These are phyloP conservation scores for Thelephora terrestris DNA, from an alignment of 1,284 basidiomycete species.

Conservation along the genomic window DNA sequence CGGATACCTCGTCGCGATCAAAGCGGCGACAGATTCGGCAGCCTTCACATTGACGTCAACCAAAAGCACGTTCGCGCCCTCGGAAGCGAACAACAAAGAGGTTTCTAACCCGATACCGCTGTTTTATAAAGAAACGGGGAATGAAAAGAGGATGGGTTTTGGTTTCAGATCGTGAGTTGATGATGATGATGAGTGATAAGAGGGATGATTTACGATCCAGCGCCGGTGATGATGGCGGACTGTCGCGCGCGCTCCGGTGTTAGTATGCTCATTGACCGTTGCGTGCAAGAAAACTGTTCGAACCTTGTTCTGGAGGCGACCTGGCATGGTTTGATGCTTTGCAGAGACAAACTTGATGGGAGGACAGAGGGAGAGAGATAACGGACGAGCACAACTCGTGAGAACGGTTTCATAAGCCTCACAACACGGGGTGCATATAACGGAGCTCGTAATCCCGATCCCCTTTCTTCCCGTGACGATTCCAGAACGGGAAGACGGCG, in stretches of 20 bases:
- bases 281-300: background rate
- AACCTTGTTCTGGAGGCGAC: conserved; percentile 64
- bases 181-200: conserved; percentile 1
- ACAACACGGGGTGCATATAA: too few species aligned
- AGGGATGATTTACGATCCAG: conserved; percentile 60
- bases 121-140: conserved; percentile 1
- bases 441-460: too few species aligned
- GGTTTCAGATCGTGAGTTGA: background rate
- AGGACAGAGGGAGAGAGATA: too few species aligned
- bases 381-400: too few species aligned
- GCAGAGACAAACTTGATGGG: too few species aligned
- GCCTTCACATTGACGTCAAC: conserved; percentile 79
- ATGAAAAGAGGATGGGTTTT: background rate
- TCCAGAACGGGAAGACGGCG: too few species aligned
- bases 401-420: too few species aligned
- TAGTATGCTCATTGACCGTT: conserved; percentile 7
- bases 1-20: conserved; percentile 60
- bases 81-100: conserved; percentile 83
- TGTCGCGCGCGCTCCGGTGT: conserved; percentile 25
- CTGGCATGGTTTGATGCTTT: conserved; percentile 52
- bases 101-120: conserved; percentile 91
- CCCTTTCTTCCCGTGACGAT: too few species aligned
- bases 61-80: conserved; percentile 82
- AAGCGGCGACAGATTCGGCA: conserved; percentile 59
- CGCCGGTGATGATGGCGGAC: conserved; percentile 77